Evolutionary conservation across 305 asterid species (phyloP).

Genomic region (Plantago rigida): DNA sequence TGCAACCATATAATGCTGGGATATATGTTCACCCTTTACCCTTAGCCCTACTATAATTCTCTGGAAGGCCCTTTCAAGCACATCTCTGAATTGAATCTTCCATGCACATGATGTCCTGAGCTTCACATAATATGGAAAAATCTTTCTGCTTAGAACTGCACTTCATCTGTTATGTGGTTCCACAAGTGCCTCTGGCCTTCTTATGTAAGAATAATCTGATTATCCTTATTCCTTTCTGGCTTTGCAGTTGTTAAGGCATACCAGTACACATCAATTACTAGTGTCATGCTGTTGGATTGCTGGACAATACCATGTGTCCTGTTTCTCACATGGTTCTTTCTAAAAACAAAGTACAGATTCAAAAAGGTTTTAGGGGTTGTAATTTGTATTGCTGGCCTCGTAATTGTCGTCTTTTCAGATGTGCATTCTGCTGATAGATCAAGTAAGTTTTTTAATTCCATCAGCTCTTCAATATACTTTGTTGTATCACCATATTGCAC

Average conservation of each 20-base stretch:
- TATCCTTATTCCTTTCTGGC: conserved; percentile 19
- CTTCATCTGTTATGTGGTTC: no score
- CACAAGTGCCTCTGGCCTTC: background rate
- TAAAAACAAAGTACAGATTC: conserved; percentile 73
- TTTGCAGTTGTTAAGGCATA: conserved; percentile 88
- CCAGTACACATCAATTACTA: conserved; percentile 90
- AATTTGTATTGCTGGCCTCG: conserved; percentile 75
- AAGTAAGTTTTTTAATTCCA: conserved; percentile 38
- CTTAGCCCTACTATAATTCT: no score
- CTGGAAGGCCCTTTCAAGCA: no score
- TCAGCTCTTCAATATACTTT: background rate
- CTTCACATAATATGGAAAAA: no score
- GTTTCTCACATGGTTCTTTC: conserved; percentile 76
- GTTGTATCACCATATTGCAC: background rate
- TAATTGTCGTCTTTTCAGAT: conserved; percentile 74
- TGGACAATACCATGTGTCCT: conserved; percentile 96
- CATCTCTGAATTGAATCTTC: no score
- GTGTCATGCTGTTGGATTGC: conserved; percentile 94
- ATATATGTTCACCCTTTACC: no score
- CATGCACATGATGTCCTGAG: no score
- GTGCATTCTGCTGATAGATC: conserved; percentile 80
- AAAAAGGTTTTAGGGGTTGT: conserved; percentile 62
- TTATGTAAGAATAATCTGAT: conserved; percentile 15
- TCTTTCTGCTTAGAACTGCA: no score
- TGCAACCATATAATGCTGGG: no score